Evolutionary conservation across 2,329 filamentous ascomycete genomes (phyloP).

Genomic region (Colletotrichum melonis): DNA sequence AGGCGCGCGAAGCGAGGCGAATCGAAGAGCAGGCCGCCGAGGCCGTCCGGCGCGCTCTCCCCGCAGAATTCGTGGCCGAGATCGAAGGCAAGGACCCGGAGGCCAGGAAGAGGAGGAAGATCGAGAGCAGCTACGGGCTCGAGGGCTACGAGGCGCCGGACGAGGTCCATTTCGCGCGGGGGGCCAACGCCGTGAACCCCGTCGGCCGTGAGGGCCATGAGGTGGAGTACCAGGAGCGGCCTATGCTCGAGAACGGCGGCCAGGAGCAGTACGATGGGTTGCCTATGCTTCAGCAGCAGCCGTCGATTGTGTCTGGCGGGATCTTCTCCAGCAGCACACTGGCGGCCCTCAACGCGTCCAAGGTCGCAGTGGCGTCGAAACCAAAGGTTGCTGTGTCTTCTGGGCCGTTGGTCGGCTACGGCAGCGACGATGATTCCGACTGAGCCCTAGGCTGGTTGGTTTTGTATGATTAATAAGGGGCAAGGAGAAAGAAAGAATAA

Average conservation of each 20-base stretch:
- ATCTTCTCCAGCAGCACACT: constrained; percentile 88
- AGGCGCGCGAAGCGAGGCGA: constrained; percentile 87
- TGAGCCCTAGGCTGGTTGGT: constrained; percentile 42
- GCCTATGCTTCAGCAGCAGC: constrained; percentile 43
- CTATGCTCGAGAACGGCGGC: constrained; percentile 66
- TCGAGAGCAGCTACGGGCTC: constrained; percentile 89
- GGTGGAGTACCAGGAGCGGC: constrained; percentile 69
- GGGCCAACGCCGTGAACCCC: constrained; percentile 74
- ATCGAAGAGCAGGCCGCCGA: constrained; percentile 98
- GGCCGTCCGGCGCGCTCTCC: constrained; percentile 87
- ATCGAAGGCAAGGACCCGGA: constrained; percentile 92
- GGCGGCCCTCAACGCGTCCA: constrained; percentile 75
- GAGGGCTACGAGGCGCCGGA: constrained; percentile 95
- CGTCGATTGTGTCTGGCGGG: constrained; percentile 59
- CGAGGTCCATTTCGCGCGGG: constrained; percentile 89
- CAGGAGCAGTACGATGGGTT: constrained; percentile 41
- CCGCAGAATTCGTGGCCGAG: constrained; percentile 91
- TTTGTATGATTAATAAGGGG: constrained; percentile 78
- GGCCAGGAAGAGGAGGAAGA: constrained; percentile 86
- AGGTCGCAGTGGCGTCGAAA: constrained; percentile 65
- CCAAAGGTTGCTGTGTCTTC: constrained; percentile 62
- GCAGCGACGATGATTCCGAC: constrained; percentile 74
- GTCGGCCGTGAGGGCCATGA: constrained; percentile 69
- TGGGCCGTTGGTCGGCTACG: constrained; percentile 88
- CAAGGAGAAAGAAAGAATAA: constrained; percentile 3